Percentiles rank a stretch among this genome's conserved stretches.
Conservation (phyloP, 805 yeast genomes). For the Candida hungchunana region DNA sequence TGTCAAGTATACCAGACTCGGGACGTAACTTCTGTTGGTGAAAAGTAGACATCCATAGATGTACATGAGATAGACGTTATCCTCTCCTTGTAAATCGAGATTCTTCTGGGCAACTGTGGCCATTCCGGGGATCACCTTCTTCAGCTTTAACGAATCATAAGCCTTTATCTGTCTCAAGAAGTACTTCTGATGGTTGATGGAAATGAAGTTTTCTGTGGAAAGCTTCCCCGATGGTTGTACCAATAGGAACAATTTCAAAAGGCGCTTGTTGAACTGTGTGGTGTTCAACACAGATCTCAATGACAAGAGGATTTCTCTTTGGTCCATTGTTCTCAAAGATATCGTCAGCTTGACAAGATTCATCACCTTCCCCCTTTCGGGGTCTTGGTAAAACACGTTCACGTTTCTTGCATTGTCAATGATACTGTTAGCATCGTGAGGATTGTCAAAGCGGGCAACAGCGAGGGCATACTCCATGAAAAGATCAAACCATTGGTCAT, state of each 20-base stretch:
- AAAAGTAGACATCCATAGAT: constrained; percentile 79
- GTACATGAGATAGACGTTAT: constrained; percentile 65
- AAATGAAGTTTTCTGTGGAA: constrained; percentile 59
- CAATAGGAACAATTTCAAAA: constrained; percentile 61
- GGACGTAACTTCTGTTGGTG: constrained; percentile 75
- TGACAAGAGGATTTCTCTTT: constrained; percentile 47
- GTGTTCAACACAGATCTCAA: constrained; percentile 61
- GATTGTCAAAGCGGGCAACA: constrained; percentile 54
- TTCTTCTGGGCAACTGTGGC: constrained; percentile 61
- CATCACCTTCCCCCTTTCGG: constrained; percentile 53
- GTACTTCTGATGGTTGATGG: constrained; percentile 84
- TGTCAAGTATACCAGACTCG: constrained; percentile 74
- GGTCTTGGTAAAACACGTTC: constrained; percentile 70
- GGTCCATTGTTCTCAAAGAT: constrained; percentile 45
- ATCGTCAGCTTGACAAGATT: constrained; percentile 67
- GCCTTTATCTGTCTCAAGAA: constrained; percentile 88
- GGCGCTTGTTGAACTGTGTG: constrained; percentile 71
- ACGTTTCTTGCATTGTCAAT: constrained; percentile 73
- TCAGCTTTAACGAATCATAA: constrained; percentile 61
- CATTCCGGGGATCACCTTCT: constrained; percentile 65
- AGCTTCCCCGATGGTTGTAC: constrained; percentile 58
- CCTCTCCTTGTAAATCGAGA: constrained; percentile 41
- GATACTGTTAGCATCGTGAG: constrained; percentile 62
- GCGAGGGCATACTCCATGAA: constrained; percentile 76
- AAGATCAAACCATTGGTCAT: constrained; percentile 80